Evolutionary conservation across 495 filamentous ascomycete species (phyloP).

Genomic region (Penicillium maclennaniae): DNA sequence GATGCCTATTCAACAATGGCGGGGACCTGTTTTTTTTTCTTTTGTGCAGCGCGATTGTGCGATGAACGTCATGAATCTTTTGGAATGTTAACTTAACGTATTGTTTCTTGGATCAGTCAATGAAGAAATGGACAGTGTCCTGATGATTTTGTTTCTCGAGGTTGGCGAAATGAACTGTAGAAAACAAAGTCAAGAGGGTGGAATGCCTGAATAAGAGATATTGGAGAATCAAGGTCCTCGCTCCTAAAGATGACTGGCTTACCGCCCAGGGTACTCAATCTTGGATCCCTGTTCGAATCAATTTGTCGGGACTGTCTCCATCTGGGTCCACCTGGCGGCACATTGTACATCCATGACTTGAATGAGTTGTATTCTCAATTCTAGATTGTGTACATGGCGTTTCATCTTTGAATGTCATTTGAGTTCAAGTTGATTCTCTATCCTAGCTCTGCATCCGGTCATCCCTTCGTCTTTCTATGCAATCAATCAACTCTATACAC

Average conservation of each 20-base stretch:
- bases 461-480: constrained; percentile 13
- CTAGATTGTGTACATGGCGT: background rate
- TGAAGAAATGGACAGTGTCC: constrained; percentile 3
- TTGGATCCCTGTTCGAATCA: background rate
- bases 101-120: constrained; percentile 18
- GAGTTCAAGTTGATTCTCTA: constrained; percentile 13
- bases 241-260: background rate
- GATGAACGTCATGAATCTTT: constrained; percentile 15
- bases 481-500: constrained; percentile 20
- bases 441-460: constrained; percentile 8
- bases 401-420: constrained; percentile 18
- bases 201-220: background rate
- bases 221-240: background rate
- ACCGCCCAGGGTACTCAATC: constrained; percentile 1
- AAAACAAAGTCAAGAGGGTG: background rate
- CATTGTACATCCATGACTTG: too few relatives aligned
- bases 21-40: constrained; percentile 6
- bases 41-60: constrained; percentile 12
- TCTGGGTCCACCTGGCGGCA: too few relatives aligned
- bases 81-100: constrained; percentile 19
- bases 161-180: background rate
- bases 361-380: background rate
- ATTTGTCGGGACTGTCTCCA: background rate
- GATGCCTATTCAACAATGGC: constrained; percentile 21
- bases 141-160: background rate